phyloP scores from a whole-genome alignment of 495 filamentous ascomycete genomes.

The Aspergillus bridgeri region DNA sequence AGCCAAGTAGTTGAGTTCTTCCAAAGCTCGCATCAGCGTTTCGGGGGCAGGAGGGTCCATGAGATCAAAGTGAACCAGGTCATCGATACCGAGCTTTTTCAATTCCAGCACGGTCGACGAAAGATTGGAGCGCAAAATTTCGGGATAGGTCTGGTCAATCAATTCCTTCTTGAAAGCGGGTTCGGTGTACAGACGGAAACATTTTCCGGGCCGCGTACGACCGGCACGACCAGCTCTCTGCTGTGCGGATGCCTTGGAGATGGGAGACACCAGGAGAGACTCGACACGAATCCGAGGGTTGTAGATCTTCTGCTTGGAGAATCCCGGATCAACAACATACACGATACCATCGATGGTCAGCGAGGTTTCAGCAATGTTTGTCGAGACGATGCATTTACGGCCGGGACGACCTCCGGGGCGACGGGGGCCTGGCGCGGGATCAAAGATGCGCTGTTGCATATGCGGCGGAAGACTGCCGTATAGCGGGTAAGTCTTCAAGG shows the following conservation, averaged over 20 bases:
- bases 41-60: slow-evolving; percentile 99
- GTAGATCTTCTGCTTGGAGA: slow-evolving; percentile 99
- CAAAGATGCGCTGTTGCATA: slow-evolving; percentile 94
- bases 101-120: slow-evolving; percentile 92
- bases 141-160: slow-evolving; percentile 93
- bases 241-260: slow-evolving; percentile 97
- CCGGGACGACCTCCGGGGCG: slow-evolving; percentile 78
- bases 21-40: slow-evolving; percentile 96
- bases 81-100: slow-evolving; percentile 94
- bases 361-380: slow-evolving; percentile 97
- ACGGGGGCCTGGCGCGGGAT: slow-evolving; percentile 71
- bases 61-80: slow-evolving; percentile 95
- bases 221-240: slow-evolving; percentile 97
- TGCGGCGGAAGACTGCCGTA: slow-evolving; percentile 90
- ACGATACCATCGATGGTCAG: slow-evolving; percentile 99
- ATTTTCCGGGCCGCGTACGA: slow-evolving; percentile 96
- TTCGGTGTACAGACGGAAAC: slow-evolving; percentile 96
- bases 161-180: slow-evolving; percentile 96
- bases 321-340: slow-evolving; percentile 97
- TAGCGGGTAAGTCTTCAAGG: slow-evolving; percentile 84
- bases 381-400: slow-evolving; percentile 92
- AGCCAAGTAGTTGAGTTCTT: slow-evolving; percentile 95
- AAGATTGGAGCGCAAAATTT: slow-evolving; percentile 91
- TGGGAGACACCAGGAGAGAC: slow-evolving; percentile 90
- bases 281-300: slow-evolving; percentile 95